These are phyloP conservation scores for Phaeomoniella chlamydospora DNA, from an alignment of 2,329 filamentous ascomycete genomes.

Conservation along the genomic window DNA sequence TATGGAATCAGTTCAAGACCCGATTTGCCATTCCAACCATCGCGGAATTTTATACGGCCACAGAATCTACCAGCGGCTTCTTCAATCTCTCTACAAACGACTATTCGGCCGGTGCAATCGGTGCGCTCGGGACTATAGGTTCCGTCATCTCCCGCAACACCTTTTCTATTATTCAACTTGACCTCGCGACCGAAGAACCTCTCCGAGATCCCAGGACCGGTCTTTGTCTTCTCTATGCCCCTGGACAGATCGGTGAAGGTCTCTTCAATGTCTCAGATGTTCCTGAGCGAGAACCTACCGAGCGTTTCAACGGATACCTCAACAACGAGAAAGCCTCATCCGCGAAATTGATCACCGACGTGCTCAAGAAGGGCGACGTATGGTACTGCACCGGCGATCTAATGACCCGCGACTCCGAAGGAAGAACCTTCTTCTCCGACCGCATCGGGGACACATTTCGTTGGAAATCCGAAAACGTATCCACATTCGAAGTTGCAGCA, in stretches of 20 bases:
- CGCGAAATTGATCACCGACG: conserved; percentile 50
- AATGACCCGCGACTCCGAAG: conserved; percentile 44
- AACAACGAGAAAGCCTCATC: conserved; percentile 51
- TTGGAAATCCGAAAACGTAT: conserved; percentile 60
- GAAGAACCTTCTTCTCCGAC: conserved; percentile 57
- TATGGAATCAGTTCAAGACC: conserved; percentile 72
- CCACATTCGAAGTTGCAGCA: conserved; percentile 52
- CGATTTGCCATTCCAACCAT: conserved; percentile 63
- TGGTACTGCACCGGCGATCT: conserved; percentile 59
- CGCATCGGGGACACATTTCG: conserved; percentile 59
- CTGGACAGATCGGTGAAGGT: conserved; percentile 59
- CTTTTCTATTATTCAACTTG: conserved; percentile 51
- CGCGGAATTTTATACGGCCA: conserved; percentile 69
- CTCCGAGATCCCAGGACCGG: conserved; percentile 54
- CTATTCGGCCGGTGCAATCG: conserved; percentile 62
- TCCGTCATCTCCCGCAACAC: conserved; percentile 35
- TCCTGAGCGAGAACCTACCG: too few relatives aligned
- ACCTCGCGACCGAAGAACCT: conserved; percentile 56
- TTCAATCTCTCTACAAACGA: conserved; percentile 65
- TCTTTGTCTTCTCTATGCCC: conserved; percentile 45
- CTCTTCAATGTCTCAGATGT: conserved; percentile 49
- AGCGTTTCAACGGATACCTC: conserved; percentile 56
- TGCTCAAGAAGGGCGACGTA: conserved; percentile 52
- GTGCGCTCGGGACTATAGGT: conserved; percentile 52
- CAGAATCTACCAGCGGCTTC: conserved; percentile 53